Base-by-base conservation (phyloP, 1,284 basidiomycete species). In the Tilletia walkeri region DNA sequence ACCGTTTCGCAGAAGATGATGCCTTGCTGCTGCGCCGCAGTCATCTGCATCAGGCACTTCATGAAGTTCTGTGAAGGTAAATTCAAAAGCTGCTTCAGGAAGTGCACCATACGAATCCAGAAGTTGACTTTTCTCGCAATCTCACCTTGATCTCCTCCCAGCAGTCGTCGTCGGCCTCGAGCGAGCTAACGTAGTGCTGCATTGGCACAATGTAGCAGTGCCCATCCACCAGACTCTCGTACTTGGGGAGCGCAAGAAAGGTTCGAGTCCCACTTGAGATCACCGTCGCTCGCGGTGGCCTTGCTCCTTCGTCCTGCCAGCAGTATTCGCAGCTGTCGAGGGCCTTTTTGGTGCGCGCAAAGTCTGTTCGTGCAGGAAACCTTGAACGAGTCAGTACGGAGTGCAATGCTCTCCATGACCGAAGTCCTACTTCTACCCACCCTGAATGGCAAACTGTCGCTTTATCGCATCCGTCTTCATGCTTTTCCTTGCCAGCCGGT, bases 1-100 rank as follows among this genome's bases (percentile, higher is more conserved):
- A 97, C 90, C 1, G 95, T 97, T 85, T 98, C 95, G 83, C 90
- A 96, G 85, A 99, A 98, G 20, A 98, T 85, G 34, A 95, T 91
- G 0, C 93, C 93, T 79, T 92, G 90, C 83, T 94, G 91, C 72
- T 93, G 89, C 34, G 66, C 48, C 0, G 92, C 90, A 76, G 90
- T 94, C 92, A 96, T 94, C 70, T 89, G 89, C 89, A 98, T 95
- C 18, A 99, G 86, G 77, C 93, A 95, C 85, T 99, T 99, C 94
- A 97, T 97, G 82, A 97, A 99, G 83, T 99, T 99, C 93, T 96
- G 81, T 18, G 24, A 36, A 49, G 68, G 56, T 61, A 65, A 49
- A 45, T 34, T 36, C 20, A 53, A 4, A 4, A 30, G 24, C 24
- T 30, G 24, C 24, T 30, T 30, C 24, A 30, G 24, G 24, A 30